phyloP scores from a whole-genome alignment of 2,329 filamentous ascomycete genomes.

The Eurotiales sp. region DNA sequence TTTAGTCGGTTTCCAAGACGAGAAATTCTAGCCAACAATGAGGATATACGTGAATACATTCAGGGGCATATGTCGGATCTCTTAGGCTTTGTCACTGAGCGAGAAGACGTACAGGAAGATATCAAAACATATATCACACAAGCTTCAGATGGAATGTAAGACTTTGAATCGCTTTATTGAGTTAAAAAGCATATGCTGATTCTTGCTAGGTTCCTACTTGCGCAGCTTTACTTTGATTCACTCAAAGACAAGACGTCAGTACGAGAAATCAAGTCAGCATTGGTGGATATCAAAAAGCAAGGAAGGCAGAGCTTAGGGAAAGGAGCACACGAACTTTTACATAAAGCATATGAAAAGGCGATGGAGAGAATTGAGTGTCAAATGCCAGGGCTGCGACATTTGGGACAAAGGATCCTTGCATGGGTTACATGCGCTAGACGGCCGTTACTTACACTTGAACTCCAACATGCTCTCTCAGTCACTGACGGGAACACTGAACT shows the following conservation, averaged over 20 bases:
- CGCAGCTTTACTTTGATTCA: constrained; percentile 22
- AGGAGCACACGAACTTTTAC: constrained; percentile 28
- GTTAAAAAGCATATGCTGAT: neutral
- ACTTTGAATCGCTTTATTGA: neutral
- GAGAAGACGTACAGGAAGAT: constrained; percentile 16
- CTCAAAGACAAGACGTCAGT: constrained; percentile 16
- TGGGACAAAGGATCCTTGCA: constrained; percentile 38
- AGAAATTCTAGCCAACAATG: constrained; percentile 31
- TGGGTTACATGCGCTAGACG: constrained; percentile 42
- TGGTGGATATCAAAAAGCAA: constrained; percentile 27
- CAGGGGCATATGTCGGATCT: constrained; percentile 20
- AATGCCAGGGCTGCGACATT: constrained; percentile 25
- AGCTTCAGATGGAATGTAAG: constrained; percentile 32
- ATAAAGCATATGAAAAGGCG: constrained; percentile 40
- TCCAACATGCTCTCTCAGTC: constrained; percentile 45
- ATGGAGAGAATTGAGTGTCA: constrained; percentile 43
- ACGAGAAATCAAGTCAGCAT: constrained; percentile 30
- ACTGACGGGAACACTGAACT: constrained; percentile 25
- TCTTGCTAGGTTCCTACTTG: constrained; percentile 25
- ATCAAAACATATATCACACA: constrained; percentile 19
- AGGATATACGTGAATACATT: constrained; percentile 33
- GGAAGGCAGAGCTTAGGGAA: neutral
- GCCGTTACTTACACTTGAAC: constrained; percentile 32
- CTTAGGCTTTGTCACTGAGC: constrained; percentile 17
- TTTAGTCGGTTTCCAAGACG: constrained; percentile 19